Evolutionary conservation across 2,329 filamentous ascomycete genomes (phyloP).

Genomic region (Ciborinia camelliae): DNA sequence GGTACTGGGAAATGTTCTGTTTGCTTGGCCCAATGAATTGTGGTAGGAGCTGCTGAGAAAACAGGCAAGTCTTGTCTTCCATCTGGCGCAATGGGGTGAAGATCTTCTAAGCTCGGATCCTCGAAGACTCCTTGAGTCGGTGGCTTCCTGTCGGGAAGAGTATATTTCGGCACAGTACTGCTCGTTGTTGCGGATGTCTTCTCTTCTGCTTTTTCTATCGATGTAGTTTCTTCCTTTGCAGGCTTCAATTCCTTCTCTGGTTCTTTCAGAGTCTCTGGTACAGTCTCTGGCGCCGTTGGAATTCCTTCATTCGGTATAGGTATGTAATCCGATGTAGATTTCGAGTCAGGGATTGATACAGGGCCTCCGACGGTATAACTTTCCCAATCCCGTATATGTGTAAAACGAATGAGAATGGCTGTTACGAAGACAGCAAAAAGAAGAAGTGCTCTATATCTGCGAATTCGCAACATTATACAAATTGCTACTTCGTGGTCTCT

Average conservation of each 20-base stretch:
- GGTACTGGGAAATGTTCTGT: constrained; percentile 76
- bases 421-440: constrained; percentile 26
- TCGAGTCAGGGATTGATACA: constrained; percentile 14
- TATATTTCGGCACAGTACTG: constrained; percentile 25
- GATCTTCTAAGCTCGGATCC: constrained; percentile 20
- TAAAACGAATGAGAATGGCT: constrained; percentile 26
- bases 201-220: not conserved
- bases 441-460: constrained; percentile 58
- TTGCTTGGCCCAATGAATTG: constrained; percentile 69
- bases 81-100: constrained; percentile 33
- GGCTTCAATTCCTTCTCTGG: constrained; percentile 6
- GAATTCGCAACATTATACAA: constrained; percentile 52
- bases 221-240: not conserved
- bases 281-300: not conserved
- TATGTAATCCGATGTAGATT: constrained; percentile 13
- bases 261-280: constrained; percentile 4
- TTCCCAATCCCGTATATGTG: constrained; percentile 24
- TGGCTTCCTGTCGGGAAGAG: constrained; percentile 32
- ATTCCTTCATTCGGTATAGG: not conserved
- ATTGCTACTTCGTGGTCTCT: constrained; percentile 14
- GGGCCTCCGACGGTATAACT: constrained; percentile 17
- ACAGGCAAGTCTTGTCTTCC: constrained; percentile 31
- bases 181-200: not conserved
- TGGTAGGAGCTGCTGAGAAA: constrained; percentile 24
- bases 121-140: constrained; percentile 24